Percentiles rank a stretch among this genome's conserved stretches.
Conservation (phyloP, 2,329 filamentous ascomycete species). For the Paecilomyces sp. region DNA sequence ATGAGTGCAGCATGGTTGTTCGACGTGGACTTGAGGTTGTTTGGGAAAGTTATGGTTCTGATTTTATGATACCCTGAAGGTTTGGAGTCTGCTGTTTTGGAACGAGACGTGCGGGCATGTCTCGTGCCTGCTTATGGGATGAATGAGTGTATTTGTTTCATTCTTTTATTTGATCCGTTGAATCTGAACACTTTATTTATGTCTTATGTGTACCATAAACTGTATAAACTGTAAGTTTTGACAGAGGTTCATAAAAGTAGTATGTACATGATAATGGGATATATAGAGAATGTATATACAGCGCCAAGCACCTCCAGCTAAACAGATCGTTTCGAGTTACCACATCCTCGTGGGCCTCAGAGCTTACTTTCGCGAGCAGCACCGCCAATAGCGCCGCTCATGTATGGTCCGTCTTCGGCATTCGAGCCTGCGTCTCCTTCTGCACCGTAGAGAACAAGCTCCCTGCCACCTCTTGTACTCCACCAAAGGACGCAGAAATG, state of each 20-base stretch:
- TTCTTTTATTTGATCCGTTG: neutral
- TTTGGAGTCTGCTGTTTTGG: neutral
- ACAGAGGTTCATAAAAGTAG: neutral
- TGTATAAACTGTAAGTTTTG: neutral
- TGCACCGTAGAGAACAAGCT: conserved; percentile 45
- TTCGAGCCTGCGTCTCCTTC: conserved; percentile 9
- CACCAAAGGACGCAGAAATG: conserved; percentile 80
- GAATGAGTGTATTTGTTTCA: neutral
- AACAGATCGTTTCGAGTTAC: neutral
- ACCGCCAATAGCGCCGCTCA: conserved; percentile 48
- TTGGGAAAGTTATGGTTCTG: neutral
- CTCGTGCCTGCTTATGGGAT: neutral
- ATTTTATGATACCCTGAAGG: neutral
- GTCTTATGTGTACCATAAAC: no score
- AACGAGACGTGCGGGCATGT: neutral
- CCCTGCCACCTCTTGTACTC: conserved; percentile 58
- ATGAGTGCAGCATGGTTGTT: no score
- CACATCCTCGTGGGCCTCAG: conserved; percentile 19
- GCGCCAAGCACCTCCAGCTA: neutral
- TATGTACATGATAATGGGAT: neutral
- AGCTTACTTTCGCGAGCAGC: conserved; percentile 41
- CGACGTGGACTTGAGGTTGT: neutral
- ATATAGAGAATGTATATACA: neutral
- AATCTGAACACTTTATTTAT: neutral
- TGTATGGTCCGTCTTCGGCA: conserved; percentile 27